Evolutionary conservation across 225 moss, liverwort and hornwort species (phyloP), one percentile per base, ranked within the genome.

Genomic region (Anthoceros angustus): DNA sequence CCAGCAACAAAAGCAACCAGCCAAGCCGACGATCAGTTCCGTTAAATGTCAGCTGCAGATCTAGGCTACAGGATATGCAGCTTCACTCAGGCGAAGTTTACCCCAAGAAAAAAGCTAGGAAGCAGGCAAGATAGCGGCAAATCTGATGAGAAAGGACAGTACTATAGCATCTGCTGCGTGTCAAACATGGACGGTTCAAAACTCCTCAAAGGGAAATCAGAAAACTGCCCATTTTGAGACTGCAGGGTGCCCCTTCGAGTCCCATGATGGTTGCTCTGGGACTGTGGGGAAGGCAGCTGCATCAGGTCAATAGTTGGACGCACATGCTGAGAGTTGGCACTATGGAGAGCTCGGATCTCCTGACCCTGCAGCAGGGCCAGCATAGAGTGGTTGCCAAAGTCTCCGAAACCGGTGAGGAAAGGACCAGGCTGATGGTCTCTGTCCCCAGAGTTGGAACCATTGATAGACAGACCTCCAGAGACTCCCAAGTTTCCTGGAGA

Each of bases 291-390:
- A 10, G 80, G 80, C 12, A 77, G 66, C 60, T 77, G 80, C 80
- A 80, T 80, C 16, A 80, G 74, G 63, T 80, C 80, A 21, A 80
- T 80, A 0, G 74, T 80, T 0, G 80, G 80, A 45, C 80, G 76
- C 43, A 76, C 76, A n/a, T 73, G 66, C 39, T 73, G 61, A 73
- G 18, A 64, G n/a, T 61, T 23, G 25, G 73, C 64, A 8, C 62
- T 68, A 61, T 74, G 74, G 8, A 69, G 23, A 18, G 55, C 69
- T 14, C 69, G 71, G 32, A 68, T 71, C 39, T 73, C 77, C 70
- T 80, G 76, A 8, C 79, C 79, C 62, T 80, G 80, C 77, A 80
- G 74, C 49, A 80, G 63, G 0, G 80, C 74, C n/a, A 80, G 77
- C 74, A 80, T 76, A 8, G 72, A 39, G 41, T 69, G 73, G 43